Conservation (phyloP, 768 basidiomycete genomes). For the Royoungia palumana region DNA sequence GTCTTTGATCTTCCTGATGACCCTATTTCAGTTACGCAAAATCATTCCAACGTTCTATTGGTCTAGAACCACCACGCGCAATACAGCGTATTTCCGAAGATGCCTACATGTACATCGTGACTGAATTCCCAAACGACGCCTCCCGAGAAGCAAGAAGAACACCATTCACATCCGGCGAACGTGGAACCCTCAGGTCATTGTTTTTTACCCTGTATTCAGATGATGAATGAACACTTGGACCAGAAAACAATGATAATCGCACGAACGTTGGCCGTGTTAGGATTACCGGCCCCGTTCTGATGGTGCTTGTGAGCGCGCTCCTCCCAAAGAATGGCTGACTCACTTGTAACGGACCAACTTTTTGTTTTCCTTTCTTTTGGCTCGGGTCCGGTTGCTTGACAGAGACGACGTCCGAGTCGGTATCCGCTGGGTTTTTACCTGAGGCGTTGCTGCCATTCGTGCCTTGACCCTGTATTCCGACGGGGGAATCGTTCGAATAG, state of each 20-base stretch:
- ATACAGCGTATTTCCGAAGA: too few species aligned
- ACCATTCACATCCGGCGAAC: not conserved
- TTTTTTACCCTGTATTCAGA: not conserved
- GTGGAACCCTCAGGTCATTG: not conserved
- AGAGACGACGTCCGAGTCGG: not conserved
- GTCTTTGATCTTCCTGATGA: too few species aligned
- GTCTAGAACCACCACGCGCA: too few species aligned
- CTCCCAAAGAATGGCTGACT: not conserved
- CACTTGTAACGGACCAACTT: not conserved
- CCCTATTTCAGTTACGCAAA: too few species aligned
- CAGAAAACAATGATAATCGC: not conserved
- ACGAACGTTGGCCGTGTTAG: slow-evolving; percentile 1
- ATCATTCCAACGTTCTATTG: too few species aligned
- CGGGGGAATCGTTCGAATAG: slow-evolving; percentile 1
- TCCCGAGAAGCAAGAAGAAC: not conserved
- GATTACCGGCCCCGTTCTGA: not conserved
- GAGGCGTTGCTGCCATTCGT: not conserved
- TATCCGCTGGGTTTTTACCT: not conserved
- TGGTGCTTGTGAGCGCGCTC: not conserved
- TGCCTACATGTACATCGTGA: not conserved
- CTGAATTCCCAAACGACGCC: not conserved
- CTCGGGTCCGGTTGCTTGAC: not conserved
- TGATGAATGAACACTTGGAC: not conserved
- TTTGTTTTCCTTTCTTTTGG: not conserved
- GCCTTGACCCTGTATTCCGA: slow-evolving; percentile 7